Evolutionary conservation across 2,329 filamentous ascomycete species (phyloP).

Genomic region (Purpureocillium takamizusanense): DNA sequence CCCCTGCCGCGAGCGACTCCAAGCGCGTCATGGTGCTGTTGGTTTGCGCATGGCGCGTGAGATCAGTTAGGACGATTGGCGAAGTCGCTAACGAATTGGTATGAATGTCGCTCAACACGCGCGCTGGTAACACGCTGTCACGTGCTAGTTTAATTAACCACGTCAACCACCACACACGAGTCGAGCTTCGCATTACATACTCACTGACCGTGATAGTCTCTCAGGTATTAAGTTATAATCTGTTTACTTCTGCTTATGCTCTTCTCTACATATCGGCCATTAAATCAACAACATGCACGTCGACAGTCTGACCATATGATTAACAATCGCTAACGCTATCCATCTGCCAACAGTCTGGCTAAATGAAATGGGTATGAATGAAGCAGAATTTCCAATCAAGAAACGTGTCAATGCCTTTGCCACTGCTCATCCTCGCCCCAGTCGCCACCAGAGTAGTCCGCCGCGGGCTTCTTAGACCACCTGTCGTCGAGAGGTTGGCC

Average conservation of each 20-base stretch:
- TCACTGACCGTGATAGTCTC: no score
- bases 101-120: neutral
- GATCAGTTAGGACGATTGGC: neutral
- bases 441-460: slow-evolving; percentile 18
- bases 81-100: neutral
- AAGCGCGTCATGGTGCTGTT: slow-evolving; percentile 17
- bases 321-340: no score
- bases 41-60: slow-evolving; percentile 10
- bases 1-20: slow-evolving; percentile 17
- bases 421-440: slow-evolving; percentile 14
- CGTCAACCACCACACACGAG: no score
- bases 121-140: slow-evolving; percentile 18
- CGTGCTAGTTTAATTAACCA: slow-evolving; percentile 12
- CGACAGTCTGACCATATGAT: no score
- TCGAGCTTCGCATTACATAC: no score
- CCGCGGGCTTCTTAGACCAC: slow-evolving; percentile 13
- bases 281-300: no score
- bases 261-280: no score
- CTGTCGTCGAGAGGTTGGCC: slow-evolving; percentile 4
- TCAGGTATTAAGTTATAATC: no score
- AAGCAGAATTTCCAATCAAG: neutral
- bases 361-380: neutral
- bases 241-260: no score
- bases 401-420: neutral
- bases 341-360: no score